phyloP scores from a whole-genome alignment of 2,329 filamentous ascomycete species.

The Celoporthe dispersa region DNA sequence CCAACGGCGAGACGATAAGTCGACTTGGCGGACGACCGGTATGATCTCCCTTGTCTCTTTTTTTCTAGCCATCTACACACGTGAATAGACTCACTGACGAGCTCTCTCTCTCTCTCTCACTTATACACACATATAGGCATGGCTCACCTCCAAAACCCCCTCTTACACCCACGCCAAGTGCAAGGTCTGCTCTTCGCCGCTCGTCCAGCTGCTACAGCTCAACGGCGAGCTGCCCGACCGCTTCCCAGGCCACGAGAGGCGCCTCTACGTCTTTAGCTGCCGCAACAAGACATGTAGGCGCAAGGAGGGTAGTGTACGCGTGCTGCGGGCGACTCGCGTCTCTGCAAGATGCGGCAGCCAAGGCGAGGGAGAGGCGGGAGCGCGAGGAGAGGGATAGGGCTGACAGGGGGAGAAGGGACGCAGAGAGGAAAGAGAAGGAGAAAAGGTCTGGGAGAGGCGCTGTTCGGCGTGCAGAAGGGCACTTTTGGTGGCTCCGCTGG shows the following conservation, averaged over 20 bases:
- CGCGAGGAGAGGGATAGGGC: conserved; percentile 41
- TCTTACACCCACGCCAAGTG: conserved; percentile 81
- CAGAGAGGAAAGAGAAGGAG: conserved; percentile 34
- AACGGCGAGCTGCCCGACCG: conserved; percentile 87
- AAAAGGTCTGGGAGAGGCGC: conserved; percentile 64
- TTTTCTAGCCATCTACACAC: not conserved
- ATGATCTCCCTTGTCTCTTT: conserved; percentile 43
- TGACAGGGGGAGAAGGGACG: conserved; percentile 39
- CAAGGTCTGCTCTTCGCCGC: conserved; percentile 81
- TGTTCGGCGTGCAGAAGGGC: conserved; percentile 66
- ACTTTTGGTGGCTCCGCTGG: conserved; percentile 41
- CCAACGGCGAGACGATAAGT: conserved; percentile 81
- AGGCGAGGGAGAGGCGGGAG: conserved; percentile 38
- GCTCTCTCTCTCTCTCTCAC: no score
- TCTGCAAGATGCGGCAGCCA: conserved; percentile 45
- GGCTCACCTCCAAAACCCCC: conserved; percentile 77
- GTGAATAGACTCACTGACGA: conserved; percentile 31
- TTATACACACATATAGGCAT: conserved; percentile 70
- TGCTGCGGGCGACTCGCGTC: conserved; percentile 69
- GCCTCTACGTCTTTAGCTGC: conserved; percentile 87
- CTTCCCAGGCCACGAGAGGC: conserved; percentile 85
- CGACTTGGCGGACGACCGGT: conserved; percentile 88
- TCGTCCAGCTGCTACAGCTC: conserved; percentile 86
- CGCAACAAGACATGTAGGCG: conserved; percentile 77
- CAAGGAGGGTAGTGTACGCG: conserved; percentile 81